Base-by-base conservation (phyloP, 306 rosid species). In the Dryas alaskensis region DNA sequence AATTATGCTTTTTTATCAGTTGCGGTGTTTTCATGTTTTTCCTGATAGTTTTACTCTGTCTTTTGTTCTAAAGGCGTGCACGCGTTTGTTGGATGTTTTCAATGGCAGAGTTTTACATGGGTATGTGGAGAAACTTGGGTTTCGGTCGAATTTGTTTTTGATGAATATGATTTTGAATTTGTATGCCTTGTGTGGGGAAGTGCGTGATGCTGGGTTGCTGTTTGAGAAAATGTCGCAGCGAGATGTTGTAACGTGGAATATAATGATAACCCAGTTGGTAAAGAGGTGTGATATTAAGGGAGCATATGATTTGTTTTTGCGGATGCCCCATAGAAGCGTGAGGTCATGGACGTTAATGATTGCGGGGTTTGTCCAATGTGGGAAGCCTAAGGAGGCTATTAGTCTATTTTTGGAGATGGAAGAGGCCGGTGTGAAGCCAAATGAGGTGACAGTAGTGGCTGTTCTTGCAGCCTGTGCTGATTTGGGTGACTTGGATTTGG, bases 291-390 rank as follows among this genome's bases (percentile, higher is more conserved):
- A 77, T 48, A 10, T 73, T n/a, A 59, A 74, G 53, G 81, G 66
- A 31, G 89, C 92, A 4, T 83, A 72, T 79, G 86, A 58, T 5
- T 27, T 85, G 37, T 88, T 88, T 79, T 80, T 43, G 12, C 39
- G 50, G 77, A 85, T 82, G 80, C 81, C 83, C 0, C 49, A 64
- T 44, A 85, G 78, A 64, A 88, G 65, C 73, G 78, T 85, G 68
- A 85, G 92, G 84, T 88, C 88, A 13, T 88, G 92, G 92, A 88
- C 89, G 14, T 77, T 84, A n/a, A 83, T 81, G 84, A 82, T 82
- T 75, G 65, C 78, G 8, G 92, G 92, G 17, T 82, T 63, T 57
- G 88, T 78, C 25, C 88, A 80, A 46, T 80, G 81, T 50, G 89
- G 90, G 60, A 83, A 67, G 79, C 83, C 90, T 0, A 81, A 81